These are phyloP conservation scores for Termitomyces sp. DNA, from an alignment of 768 basidiomycete species.

Conservation along the genomic window DNA sequence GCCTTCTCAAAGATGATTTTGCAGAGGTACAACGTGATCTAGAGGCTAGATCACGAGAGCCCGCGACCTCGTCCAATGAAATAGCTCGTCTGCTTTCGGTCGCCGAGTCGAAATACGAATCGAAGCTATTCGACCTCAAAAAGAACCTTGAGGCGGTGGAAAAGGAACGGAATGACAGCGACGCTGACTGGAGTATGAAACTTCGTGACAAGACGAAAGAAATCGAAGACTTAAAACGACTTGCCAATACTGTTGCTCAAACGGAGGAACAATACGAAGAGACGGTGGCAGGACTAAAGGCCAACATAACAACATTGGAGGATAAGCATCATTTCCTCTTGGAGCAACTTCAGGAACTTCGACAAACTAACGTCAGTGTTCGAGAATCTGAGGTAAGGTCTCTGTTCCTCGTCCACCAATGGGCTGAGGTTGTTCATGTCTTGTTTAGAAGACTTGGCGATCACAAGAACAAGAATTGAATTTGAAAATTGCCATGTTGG, in stretches of 20 bases:
- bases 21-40: constrained; percentile 58
- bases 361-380: constrained; percentile 39
- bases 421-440: not conserved
- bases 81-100: constrained; percentile 69
- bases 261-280: constrained; percentile 57
- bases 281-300: constrained; percentile 42
- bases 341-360: constrained; percentile 51
- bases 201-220: constrained; percentile 75
- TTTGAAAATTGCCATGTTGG: constrained; percentile 45
- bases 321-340: constrained; percentile 44
- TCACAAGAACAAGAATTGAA: constrained; percentile 41
- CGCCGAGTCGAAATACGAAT: constrained; percentile 73
- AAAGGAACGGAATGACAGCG: constrained; percentile 80
- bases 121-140: constrained; percentile 67
- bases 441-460: constrained; percentile 26
- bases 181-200: constrained; percentile 87
- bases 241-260: constrained; percentile 53
- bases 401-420: not conserved
- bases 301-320: constrained; percentile 49
- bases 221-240: constrained; percentile 62
- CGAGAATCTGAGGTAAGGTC: constrained; percentile 60
- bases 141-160: constrained; percentile 60
- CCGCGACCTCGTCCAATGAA: constrained; percentile 53
- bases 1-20: constrained; percentile 68
- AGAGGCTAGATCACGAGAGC: constrained; percentile 39